Evolutionary conservation across 73 alveolate genomes (phyloP).

Genomic region (Paramecium caudatum): DNA sequence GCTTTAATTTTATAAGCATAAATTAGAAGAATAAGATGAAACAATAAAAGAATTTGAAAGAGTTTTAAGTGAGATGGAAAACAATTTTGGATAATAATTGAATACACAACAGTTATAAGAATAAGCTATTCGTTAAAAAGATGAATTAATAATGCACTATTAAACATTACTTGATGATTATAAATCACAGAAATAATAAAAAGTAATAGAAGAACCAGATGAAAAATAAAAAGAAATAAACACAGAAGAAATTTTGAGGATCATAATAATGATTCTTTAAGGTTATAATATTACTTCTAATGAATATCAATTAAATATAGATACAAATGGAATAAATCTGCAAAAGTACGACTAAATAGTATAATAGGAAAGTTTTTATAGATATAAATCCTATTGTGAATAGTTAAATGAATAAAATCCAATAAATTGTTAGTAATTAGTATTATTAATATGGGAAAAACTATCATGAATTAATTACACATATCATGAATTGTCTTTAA

Average conservation of each 20-base stretch:
- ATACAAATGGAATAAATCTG: slow-evolving; percentile 8
- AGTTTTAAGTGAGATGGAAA: not conserved
- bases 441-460: not conserved
- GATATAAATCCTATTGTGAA: not conserved
- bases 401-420: not conserved
- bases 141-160: slow-evolving; percentile 16
- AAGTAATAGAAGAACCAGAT: not conserved
- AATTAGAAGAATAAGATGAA: not conserved
- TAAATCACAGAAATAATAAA: not conserved
- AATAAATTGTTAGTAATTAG: not conserved
- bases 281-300: not conserved
- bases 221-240: not conserved
- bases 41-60: slow-evolving; percentile 11
- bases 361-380: not conserved
- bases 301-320: slow-evolving; percentile 34
- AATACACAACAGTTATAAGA: not conserved
- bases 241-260: not conserved
- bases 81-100: not conserved
- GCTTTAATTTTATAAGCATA: slow-evolving; percentile 8
- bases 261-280: not conserved
- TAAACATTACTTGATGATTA: slow-evolving; percentile 2
- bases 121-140: not conserved
- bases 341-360: not conserved
- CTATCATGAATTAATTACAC: not conserved
- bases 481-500: slow-evolving; percentile 17